Conservation (phyloP, 805 yeast genomes). For the Saccharomycopsis fodiens region DNA sequence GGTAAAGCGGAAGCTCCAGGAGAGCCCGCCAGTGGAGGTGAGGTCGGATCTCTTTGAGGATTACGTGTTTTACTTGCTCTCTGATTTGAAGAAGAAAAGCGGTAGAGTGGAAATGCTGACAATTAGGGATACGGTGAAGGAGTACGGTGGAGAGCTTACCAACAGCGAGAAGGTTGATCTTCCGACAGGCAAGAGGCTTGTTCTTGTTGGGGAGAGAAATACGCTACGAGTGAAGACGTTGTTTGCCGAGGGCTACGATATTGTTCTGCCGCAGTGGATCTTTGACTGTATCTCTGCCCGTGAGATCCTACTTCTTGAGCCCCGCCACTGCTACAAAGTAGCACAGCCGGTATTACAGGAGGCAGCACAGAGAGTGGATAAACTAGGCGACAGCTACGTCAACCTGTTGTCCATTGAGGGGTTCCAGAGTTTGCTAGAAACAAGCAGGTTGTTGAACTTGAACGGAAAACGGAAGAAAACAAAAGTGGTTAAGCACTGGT, state of each 20-base stretch:
- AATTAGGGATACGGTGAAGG: slow-evolving; percentile 32
- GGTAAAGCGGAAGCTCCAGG: slow-evolving; percentile 22
- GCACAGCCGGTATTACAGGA: slow-evolving; percentile 25
- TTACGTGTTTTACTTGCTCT: slow-evolving; percentile 42
- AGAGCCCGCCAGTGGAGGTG: slow-evolving; percentile 19
- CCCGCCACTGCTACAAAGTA: slow-evolving; percentile 44
- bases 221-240: slow-evolving; percentile 34
- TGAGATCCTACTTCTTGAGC: slow-evolving; percentile 47
- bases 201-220: slow-evolving; percentile 31
- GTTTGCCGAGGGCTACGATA: slow-evolving; percentile 44
- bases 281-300: slow-evolving; percentile 48
- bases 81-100: slow-evolving; percentile 34
- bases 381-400: slow-evolving; percentile 54
- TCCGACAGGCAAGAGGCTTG: slow-evolving; percentile 22
- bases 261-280: slow-evolving; percentile 66
- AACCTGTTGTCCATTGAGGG: slow-evolving; percentile 26
- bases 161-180: slow-evolving; percentile 27
- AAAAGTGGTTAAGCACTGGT: not conserved
- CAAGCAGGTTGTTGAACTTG: not conserved
- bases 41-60: slow-evolving; percentile 35
- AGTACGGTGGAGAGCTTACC: slow-evolving; percentile 45
- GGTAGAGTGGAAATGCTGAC: slow-evolving; percentile 29
- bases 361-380: slow-evolving; percentile 39
- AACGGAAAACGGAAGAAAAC: not conserved
- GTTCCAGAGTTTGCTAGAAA: slow-evolving; percentile 19